These are phyloP conservation scores for Gyrodon lividus DNA, from an alignment of 768 basidiomycete genomes.

Conservation along the genomic window DNA sequence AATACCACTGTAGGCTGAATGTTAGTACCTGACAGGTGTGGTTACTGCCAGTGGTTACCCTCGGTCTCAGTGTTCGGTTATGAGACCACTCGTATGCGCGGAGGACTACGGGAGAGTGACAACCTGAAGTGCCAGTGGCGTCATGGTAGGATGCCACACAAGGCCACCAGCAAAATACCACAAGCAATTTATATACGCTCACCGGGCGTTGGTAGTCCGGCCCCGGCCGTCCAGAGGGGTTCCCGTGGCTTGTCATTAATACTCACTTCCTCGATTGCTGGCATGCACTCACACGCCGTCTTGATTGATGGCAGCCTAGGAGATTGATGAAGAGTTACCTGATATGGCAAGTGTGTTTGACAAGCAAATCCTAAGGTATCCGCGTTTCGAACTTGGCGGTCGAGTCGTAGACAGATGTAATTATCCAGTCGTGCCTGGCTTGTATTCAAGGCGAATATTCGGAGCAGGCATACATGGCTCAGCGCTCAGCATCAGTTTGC, in stretches of 20 bases:
- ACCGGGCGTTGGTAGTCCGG: background rate
- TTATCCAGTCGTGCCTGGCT: no score
- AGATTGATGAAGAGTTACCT: background rate
- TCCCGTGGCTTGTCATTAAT: no score
- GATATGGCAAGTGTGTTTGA: background rate
- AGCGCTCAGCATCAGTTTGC: no score
- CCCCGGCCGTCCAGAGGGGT: no score
- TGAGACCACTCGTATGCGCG: no score
- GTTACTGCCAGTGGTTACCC: background rate
- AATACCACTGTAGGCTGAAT: background rate
- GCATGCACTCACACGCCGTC: no score
- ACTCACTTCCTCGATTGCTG: no score
- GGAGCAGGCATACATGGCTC: no score
- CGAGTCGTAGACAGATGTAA: no score
- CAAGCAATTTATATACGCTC: background rate
- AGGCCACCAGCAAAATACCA: background rate
- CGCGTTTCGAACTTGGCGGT: background rate
- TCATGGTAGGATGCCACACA: background rate
- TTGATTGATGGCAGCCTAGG: conserved; percentile 10
- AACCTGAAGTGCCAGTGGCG: background rate
- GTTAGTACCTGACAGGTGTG: background rate
- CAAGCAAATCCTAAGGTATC: background rate
- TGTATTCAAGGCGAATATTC: no score
- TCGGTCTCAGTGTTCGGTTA: background rate
- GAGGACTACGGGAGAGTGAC: background rate